A percentile compares a stretch with the other conserved stretches of the same genome.
Conservation (phyloP, 2,329 filamentous ascomycete species). For the Dactylellina parvicollis region DNA sequence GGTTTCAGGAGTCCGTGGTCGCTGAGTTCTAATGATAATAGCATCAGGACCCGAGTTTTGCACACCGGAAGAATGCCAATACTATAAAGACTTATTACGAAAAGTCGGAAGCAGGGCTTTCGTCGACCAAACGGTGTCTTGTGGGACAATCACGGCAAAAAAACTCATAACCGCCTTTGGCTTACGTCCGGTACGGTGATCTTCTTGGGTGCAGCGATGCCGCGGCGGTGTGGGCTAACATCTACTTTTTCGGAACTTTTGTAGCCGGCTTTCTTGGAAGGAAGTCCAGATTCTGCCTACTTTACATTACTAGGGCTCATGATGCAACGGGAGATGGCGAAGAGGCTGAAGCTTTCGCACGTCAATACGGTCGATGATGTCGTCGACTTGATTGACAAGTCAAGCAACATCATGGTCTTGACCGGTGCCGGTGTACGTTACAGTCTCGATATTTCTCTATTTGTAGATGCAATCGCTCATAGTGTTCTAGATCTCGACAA, state of each 20-base stretch:
- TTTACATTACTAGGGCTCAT: conserved; percentile 78
- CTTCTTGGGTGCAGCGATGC: neutral
- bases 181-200: conserved; percentile 67
- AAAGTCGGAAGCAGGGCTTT: conserved; percentile 81
- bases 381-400: conserved; percentile 76
- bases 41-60: conserved; percentile 66
- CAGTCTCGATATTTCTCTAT: neutral
- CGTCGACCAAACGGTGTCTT: conserved; percentile 75
- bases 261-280: conserved; percentile 75
- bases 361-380: conserved; percentile 92
- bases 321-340: conserved; percentile 81
- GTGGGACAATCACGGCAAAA: conserved; percentile 76
- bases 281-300: conserved; percentile 76
- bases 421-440: conserved; percentile 80
- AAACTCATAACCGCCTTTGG: conserved; percentile 88
- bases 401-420: conserved; percentile 87
- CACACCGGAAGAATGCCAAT: conserved; percentile 74
- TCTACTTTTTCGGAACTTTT: conserved; percentile 13
- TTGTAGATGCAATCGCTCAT: conserved; percentile 30
- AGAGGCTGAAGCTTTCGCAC: conserved; percentile 78
- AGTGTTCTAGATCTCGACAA: conserved; percentile 79
- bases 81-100: conserved; percentile 76
- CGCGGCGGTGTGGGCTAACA: conserved; percentile 12
- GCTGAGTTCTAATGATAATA: conserved; percentile 12
- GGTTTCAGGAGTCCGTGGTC: conserved; percentile 2